A percentile compares a stretch with the other conserved stretches of the same genome.
These are phyloP conservation scores for Colletotrichum magnum DNA, from an alignment of 2,329 filamentous ascomycete species.

Conservation along the genomic window DNA sequence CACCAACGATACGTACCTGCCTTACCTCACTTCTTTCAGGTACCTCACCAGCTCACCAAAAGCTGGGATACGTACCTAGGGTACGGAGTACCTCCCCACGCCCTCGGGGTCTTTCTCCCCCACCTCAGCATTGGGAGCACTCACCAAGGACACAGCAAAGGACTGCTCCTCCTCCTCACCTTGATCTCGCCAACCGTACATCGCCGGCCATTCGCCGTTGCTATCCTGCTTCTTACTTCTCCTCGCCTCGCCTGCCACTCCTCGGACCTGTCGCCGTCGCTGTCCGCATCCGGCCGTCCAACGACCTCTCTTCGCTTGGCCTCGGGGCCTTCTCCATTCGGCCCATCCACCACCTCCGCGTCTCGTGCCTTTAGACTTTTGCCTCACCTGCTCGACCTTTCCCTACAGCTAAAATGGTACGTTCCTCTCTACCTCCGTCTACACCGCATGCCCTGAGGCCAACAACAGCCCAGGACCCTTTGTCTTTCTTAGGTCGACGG, in stretches of 20 bases:
- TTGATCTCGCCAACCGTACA: background rate
- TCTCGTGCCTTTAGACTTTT: constrained; percentile 24
- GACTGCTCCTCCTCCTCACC: constrained; percentile 6
- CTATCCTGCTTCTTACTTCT: constrained; percentile 3
- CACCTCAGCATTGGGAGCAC: too few species aligned
- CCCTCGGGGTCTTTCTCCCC: too few species aligned
- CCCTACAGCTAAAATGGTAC: too few species aligned
- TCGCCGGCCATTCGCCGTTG: constrained; percentile 11
- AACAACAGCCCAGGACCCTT: constrained; percentile 19
- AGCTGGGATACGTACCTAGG: too few species aligned
- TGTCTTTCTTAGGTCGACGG: constrained; percentile 35
- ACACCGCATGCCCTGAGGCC: constrained; percentile 4
- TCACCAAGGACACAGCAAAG: background rate
- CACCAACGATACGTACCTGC: background rate
- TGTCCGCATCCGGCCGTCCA: constrained; percentile 28
- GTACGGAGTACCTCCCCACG: too few species aligned
- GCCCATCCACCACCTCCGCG: constrained; percentile 37
- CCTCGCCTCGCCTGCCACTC: background rate
- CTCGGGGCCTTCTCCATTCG: constrained; percentile 29
- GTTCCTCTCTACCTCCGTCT: too few species aligned
- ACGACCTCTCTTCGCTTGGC: constrained; percentile 31
- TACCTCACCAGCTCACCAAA: too few species aligned
- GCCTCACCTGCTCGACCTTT: constrained; percentile 20
- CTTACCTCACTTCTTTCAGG: background rate
- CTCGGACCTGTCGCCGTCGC: constrained; percentile 23